Base-by-base conservation (phyloP, 371 early-diverging fungal species). In the Syncephalastrum racemosum region DNA sequence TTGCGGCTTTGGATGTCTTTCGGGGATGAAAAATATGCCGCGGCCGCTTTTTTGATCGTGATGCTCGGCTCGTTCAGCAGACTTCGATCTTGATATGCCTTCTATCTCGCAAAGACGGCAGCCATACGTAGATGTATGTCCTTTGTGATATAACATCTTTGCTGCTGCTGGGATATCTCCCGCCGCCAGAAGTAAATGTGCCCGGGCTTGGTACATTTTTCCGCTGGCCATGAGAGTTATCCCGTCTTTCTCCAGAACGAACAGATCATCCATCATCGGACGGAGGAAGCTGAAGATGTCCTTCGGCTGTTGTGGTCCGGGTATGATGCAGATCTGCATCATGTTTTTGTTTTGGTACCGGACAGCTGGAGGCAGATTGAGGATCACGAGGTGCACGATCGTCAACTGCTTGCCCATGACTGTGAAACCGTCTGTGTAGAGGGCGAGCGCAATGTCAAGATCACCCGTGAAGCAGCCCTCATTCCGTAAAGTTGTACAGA, bases 281-380 rank as follows among this genome's bases (percentile, higher is more conserved):
- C n/a, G n/a, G n/a, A n/a, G n/a, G n/a, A n/a, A n/a, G n/a, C n/a
- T n/a, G n/a, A n/a, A n/a, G n/a, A n/a, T n/a, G n/a, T n/a, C n/a
- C n/a, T n/a, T n/a, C n/a, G n/a, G n/a, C n/a, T n/a, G n/a, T n/a
- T n/a, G n/a, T n/a, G n/a, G n/a, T n/a, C n/a, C n/a, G n/a, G n/a
- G n/a, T n/a, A n/a, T n/a, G n/a, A n/a, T n/a, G n/a, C n/a, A n/a
- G n/a, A n/a, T n/a, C n/a, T n/a, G n/a, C n/a, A 44, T 44, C 45
- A 44, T 44, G 19, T 44, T 44, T 44, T 44, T 20, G 45, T 44
- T 44, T 44, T 44, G 18, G 45, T 44, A 44, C 19, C 45, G n/a
- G 45, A 44, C 19, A n/a, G 45, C n/a, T 1, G n/a, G 45, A 5
- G 45, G 45, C 19, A 44, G 19, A 44, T 44, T 44, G 19, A 44